These are phyloP conservation scores for Emergomyces pasteurianus DNA, from an alignment of 2,329 filamentous ascomycete species.

Conservation along the genomic window DNA sequence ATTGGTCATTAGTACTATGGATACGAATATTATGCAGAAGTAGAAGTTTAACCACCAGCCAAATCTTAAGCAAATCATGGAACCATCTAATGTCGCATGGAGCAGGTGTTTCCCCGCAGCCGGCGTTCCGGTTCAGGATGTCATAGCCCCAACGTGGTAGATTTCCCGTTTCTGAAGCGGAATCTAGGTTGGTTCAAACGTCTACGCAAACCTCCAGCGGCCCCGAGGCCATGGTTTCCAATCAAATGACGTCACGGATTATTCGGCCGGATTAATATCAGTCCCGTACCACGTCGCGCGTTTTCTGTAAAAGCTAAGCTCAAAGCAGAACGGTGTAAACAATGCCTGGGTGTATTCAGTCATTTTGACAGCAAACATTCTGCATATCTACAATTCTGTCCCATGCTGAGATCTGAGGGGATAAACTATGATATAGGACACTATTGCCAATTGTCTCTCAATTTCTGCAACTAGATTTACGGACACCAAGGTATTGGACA, in stretches of 20 bases:
- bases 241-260: background rate
- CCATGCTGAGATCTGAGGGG: background rate
- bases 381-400: too few species aligned
- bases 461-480: background rate
- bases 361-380: background rate
- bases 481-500: constrained; percentile 1
- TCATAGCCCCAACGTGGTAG: background rate
- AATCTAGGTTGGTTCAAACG: background rate
- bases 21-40: background rate
- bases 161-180: background rate
- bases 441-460: background rate
- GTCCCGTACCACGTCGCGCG: background rate
- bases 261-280: background rate
- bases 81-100: too few species aligned
- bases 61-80: background rate
- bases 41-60: background rate
- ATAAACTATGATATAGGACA: background rate
- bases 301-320: background rate
- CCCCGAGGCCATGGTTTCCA: background rate
- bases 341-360: too few species aligned
- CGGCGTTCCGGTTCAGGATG: background rate
- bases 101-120: background rate
- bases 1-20: background rate
- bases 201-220: background rate
- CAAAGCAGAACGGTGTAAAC: background rate